Percentiles rank a stretch among this genome's conserved stretches.
phyloP scores from a whole-genome alignment of 169 alveolate genomes.

The Plasmodium berghei region DNA sequence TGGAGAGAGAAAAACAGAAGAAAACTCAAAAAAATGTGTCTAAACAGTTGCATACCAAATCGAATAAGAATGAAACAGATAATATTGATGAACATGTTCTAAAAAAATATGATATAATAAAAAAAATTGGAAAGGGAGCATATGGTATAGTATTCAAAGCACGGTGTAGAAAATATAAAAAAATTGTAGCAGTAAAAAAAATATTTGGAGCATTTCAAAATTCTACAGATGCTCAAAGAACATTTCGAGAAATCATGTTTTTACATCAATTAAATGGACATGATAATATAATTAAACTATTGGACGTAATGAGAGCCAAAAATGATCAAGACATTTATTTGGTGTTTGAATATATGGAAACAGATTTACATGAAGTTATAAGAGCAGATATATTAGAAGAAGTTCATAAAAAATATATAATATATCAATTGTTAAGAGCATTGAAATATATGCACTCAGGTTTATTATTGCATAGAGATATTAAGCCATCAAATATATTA shows the following conservation, averaged over 20 bases:
- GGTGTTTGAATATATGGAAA: conserved; percentile 98
- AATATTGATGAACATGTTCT: conserved; percentile 94
- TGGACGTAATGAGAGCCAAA: conserved; percentile 95
- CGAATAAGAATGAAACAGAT: conserved; percentile 75
- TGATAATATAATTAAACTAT: conserved; percentile 95
- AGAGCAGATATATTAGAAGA: conserved; percentile 97
- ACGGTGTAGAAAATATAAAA: conserved; percentile 94
- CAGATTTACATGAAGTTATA: conserved; percentile 99
- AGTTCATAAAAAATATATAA: conserved; percentile 94
- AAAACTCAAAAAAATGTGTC: conserved; percentile 6
- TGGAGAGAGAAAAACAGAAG: conserved; percentile 4
- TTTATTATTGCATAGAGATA: conserved; percentile 97
- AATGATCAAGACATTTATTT: conserved; percentile 98
- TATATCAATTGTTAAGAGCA: conserved; percentile 94
- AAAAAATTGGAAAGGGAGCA: conserved; percentile 97
- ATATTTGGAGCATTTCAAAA: conserved; percentile 99
- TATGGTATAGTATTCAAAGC: conserved; percentile 99
- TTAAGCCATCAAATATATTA: conserved; percentile 98
- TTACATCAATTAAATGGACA: conserved; percentile 94
- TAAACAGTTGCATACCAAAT: no score
- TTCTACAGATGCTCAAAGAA: conserved; percentile 99
- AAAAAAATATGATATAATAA: conserved; percentile 90
- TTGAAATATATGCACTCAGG: conserved; percentile 96
- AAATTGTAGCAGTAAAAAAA: conserved; percentile 98
- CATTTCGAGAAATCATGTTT: conserved; percentile 98